These are phyloP conservation scores for Trametes maxima DNA, from an alignment of 768 basidiomycete species.

Conservation along the genomic window DNA sequence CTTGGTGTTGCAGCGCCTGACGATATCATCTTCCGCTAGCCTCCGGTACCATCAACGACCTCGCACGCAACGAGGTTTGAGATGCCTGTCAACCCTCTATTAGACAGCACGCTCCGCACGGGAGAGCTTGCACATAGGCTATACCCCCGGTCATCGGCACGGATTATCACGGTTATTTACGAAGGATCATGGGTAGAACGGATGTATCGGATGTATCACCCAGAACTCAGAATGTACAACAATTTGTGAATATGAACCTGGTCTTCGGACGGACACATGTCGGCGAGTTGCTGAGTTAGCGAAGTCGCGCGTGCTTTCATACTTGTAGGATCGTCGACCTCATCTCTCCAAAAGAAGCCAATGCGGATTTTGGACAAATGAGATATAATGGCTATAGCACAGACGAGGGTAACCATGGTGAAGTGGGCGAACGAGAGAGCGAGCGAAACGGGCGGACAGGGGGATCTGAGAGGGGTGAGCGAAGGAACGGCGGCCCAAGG, in stretches of 20 bases:
- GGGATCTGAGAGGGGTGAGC: neutral
- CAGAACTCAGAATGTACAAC: neutral
- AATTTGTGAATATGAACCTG: neutral
- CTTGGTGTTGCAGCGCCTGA: neutral
- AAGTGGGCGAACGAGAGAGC: neutral
- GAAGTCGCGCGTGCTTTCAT: neutral
- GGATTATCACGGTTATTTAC: neutral
- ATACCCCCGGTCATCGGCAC: neutral
- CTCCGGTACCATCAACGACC: constrained; percentile 9
- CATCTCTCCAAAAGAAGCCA: neutral
- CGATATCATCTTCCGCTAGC: neutral
- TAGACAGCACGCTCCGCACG: neutral
- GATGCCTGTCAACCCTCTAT: neutral
- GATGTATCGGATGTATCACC: neutral
- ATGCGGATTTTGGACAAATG: constrained; percentile 12
- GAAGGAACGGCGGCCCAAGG: constrained; percentile 13
- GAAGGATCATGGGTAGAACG: constrained; percentile 1
- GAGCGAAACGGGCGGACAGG: constrained; percentile 4
- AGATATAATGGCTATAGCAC: constrained; percentile 19
- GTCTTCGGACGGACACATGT: constrained; percentile 7
- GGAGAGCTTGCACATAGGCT: neutral
- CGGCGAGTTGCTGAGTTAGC: neutral
- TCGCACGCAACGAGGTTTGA: constrained; percentile 13
- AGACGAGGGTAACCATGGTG: constrained; percentile 13
- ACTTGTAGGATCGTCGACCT: neutral